Base-by-base conservation (phyloP, 495 filamentous ascomycete species). In the Polyplosphaeria fusca region DNA sequence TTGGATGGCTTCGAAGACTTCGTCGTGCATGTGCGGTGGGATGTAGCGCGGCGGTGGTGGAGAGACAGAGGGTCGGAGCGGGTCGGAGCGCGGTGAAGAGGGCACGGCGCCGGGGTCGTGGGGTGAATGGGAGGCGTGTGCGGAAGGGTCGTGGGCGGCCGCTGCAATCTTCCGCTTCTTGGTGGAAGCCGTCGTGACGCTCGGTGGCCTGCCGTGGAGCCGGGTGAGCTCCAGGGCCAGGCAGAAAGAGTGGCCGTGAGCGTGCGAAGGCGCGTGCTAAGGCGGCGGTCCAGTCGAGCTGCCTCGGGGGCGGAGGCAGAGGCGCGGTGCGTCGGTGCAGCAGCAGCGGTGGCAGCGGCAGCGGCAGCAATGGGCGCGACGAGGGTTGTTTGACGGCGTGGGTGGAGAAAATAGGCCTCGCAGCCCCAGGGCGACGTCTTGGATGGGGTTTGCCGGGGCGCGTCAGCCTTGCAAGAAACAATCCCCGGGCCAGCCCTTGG, bases 81-180 rank as follows among this genome's bases (percentile, higher is more conserved):
- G 61, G 28, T 58, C 64, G 25, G 60, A 63, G 55, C 64, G 55
- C 52, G 60, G 64, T 9, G 64, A 67, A 22, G 18, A 52, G 47
- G 50, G 18, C 7, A 19, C 19, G 9, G 25, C 52, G 18, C 46
- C 42, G 23, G 47, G 49, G 51, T 60, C 60, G 61, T 67, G 53
- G 56, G 60, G 53, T 55, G 58, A 52, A 27, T 58, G 47, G 22
- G 56, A 9, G 13, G 56, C 12, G 13, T 20, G 18, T 25, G 50
- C 4, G 40, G 27, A 41, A 22, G 14, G 20, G 52, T 35, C 46
- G 11, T 11, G 22, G 77, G 76, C 70, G 79, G 55, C 13, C 4
- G 62, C 80, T 65, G 79, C 83, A 73, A 91, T 80, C 80, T 86
- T 90, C 72, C 89, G 81, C 83, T 89, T 90, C 86, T 94, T 94